Conservation (phyloP, 2,329 filamentous ascomycete species). For the Verticillium isaacii region DNA sequence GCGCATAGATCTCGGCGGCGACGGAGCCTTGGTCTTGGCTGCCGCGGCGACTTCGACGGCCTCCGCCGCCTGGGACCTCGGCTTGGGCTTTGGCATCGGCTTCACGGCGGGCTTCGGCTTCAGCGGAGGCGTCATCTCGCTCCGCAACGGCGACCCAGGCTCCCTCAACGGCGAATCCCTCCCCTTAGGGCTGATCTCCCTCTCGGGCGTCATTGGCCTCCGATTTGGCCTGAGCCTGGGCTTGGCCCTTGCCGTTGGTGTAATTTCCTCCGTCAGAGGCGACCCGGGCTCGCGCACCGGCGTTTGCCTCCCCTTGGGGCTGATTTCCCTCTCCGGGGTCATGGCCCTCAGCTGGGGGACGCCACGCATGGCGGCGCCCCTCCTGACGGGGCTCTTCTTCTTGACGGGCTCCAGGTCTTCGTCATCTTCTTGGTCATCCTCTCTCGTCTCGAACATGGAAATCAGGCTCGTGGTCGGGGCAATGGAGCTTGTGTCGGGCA, state of each 20-base stretch:
- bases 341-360: slow-evolving; percentile 19
- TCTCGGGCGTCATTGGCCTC: slow-evolving; percentile 26
- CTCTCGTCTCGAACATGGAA: slow-evolving; percentile 60
- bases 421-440: slow-evolving; percentile 10
- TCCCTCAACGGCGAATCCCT: background rate
- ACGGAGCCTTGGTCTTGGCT: background rate
- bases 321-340: slow-evolving; percentile 25
- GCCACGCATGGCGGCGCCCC: background rate
- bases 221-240: slow-evolving; percentile 13
- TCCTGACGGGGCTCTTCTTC: slow-evolving; percentile 20
- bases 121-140: slow-evolving; percentile 6
- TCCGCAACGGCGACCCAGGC: background rate
- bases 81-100: slow-evolving; percentile 18
- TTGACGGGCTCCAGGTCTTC: slow-evolving; percentile 26
- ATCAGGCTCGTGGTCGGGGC: slow-evolving; percentile 61
- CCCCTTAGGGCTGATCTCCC: slow-evolving; percentile 17
- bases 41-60: background rate
- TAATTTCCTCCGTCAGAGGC: background rate
- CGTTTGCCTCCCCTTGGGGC: slow-evolving; percentile 10
- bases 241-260: slow-evolving; percentile 3
- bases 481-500: slow-evolving; percentile 53
- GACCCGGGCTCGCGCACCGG: background rate
- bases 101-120: slow-evolving; percentile 23
- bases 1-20: background rate
- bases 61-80: slow-evolving; percentile 9